A percentile compares a stretch with the other conserved stretches of the same genome.
Evolutionary conservation across 176 grass and related monocot genomes (phyloP).

Genomic region (Miscanthus lutarioriparius): DNA sequence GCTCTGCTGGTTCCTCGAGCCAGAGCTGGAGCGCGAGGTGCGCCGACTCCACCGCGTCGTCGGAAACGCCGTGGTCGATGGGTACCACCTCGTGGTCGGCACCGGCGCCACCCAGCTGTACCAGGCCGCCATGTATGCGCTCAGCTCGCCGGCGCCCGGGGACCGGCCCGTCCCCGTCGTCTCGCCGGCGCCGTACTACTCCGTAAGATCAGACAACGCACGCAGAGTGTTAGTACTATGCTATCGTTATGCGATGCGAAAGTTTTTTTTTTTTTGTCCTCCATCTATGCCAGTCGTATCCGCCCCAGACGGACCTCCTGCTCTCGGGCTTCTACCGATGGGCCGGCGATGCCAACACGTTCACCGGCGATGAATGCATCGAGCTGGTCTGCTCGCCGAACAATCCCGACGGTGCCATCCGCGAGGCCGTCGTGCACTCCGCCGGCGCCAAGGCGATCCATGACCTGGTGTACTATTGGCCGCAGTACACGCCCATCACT

Average conservation of each 20-base stretch:
- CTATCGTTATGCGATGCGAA: neutral
- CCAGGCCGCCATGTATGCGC: constrained; percentile 70
- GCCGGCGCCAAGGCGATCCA: constrained; percentile 55
- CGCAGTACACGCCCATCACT: constrained; percentile 82
- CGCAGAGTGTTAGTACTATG: neutral
- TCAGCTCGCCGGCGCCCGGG: constrained; percentile 4
- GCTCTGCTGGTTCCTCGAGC: constrained; percentile 67
- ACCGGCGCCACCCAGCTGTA: constrained; percentile 75
- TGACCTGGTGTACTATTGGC: constrained; percentile 93
- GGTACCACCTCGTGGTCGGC: constrained; percentile 61
- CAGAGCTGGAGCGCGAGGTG: constrained; percentile 45
- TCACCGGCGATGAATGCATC: constrained; percentile 52
- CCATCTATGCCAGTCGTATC: constrained; percentile 4
- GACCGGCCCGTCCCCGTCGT: constrained; percentile 50
- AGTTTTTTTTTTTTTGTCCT: neutral
- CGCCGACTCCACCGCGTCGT: constrained; percentile 58
- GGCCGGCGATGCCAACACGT: constrained; percentile 63
- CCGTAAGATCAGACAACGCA: constrained; percentile 29
- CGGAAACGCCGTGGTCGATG: constrained; percentile 51
- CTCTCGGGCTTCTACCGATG: constrained; percentile 55
- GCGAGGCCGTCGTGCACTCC: constrained; percentile 46
- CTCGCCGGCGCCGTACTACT: constrained; percentile 71
- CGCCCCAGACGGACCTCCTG: constrained; percentile 49
- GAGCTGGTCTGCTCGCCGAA: constrained; percentile 88
- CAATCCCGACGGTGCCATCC: constrained; percentile 72